phyloP scores from a whole-genome alignment of 192 early-diverging fungal species.

The Entophlyctis helioformis region DNA sequence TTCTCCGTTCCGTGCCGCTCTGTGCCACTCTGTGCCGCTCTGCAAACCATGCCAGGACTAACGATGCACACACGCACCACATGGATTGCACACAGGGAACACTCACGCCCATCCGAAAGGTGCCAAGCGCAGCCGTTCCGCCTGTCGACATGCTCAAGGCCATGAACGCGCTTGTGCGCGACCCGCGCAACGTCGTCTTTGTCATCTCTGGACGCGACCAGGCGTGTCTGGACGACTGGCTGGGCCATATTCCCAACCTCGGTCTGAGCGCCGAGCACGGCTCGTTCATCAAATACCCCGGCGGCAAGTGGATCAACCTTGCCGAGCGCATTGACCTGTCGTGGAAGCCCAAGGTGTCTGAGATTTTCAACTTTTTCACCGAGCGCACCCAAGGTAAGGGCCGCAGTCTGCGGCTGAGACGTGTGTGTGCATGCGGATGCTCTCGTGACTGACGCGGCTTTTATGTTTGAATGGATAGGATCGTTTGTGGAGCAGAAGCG shows the following conservation, averaged over 20 bases:
- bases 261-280: conserved; percentile 90
- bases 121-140: conserved; percentile 69
- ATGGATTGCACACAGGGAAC: conserved; percentile 53
- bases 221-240: conserved; percentile 67
- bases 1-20: neutral
- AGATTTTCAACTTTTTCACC: conserved; percentile 90
- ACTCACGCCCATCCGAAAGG: conserved; percentile 79
- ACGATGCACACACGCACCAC: conserved; percentile 1
- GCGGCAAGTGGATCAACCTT: conserved; percentile 50
- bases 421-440: too few relatives aligned
- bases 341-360: conserved; percentile 88
- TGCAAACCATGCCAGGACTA: neutral
- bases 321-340: conserved; percentile 58
- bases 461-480: conserved; percentile 21
- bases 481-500: conserved; percentile 90
- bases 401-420: too few relatives aligned
- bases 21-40: neutral
- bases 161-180: conserved; percentile 49
- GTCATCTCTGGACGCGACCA: conserved; percentile 89
- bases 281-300: conserved; percentile 78
- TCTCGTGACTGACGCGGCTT: too few relatives aligned
- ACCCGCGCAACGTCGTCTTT: conserved; percentile 77
- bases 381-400: conserved; percentile 87
- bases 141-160: conserved; percentile 70
- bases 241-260: conserved; percentile 64